Percentiles rank a stretch among this genome's conserved stretches.
These are phyloP conservation scores for Lolium multiflorum DNA, from an alignment of 176 grass and related monocot genomes.

Conservation along the genomic window DNA sequence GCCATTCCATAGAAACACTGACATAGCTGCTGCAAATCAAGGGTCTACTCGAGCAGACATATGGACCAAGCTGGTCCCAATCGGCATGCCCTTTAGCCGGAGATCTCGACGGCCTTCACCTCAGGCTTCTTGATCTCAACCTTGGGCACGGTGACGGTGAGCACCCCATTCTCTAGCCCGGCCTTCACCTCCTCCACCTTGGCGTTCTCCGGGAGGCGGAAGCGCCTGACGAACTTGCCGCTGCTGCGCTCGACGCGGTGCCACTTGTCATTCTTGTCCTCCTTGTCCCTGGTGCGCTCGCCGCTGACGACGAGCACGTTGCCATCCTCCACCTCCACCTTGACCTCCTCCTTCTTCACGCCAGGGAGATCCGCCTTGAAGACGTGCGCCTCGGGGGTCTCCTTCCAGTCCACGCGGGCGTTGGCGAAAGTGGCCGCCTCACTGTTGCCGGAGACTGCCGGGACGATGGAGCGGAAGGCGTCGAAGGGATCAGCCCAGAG, in stretches of 20 bases:
- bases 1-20: no score
- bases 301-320: constrained; percentile 62
- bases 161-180: constrained; percentile 55
- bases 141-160: constrained; percentile 65
- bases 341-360: constrained; percentile 13
- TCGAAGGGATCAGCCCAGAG: neutral
- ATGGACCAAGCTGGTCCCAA: neutral
- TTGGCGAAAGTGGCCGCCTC: constrained; percentile 33
- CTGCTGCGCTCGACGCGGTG: constrained; percentile 52
- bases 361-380: no score
- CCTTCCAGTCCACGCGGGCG: neutral
- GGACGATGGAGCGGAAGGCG: neutral
- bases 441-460: neutral
- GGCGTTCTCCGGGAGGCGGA: constrained; percentile 48
- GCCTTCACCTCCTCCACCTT: constrained; percentile 56
- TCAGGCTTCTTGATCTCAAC: constrained; percentile 43
- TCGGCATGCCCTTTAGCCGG: neutral
- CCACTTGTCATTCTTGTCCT: constrained; percentile 57
- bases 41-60: neutral
- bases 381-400: no score
- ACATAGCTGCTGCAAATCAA: no score
- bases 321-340: constrained; percentile 55
- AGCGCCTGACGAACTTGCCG: constrained; percentile 39
- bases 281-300: constrained; percentile 51
- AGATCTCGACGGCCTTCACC: constrained; percentile 57